Conservation (phyloP, 495 filamentous ascomycete species). For the Evansstolkia leycettana region DNA sequence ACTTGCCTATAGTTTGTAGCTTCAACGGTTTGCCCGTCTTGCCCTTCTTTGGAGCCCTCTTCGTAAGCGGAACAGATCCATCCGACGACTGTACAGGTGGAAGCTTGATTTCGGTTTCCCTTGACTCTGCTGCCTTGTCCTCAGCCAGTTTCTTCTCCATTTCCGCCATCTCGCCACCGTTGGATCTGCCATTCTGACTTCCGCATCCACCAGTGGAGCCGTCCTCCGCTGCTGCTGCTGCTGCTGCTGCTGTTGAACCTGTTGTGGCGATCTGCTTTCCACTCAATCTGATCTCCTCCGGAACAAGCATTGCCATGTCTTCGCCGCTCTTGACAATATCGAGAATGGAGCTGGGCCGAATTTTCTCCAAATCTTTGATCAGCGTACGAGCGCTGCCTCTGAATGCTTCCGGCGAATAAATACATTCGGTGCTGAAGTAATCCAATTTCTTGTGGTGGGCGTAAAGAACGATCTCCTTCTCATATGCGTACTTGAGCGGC, state of each 20-base stretch:
- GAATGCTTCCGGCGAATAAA: slow-evolving; percentile 98
- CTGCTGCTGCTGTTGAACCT: too few species aligned
- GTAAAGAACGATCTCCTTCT: slow-evolving; percentile 97
- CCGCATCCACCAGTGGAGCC: slow-evolving; percentile 56
- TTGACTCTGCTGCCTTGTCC: slow-evolving; percentile 49
- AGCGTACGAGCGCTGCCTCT: slow-evolving; percentile 79
- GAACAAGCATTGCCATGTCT: slow-evolving; percentile 85
- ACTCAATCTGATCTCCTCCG: slow-evolving; percentile 34
- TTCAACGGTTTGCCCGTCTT: slow-evolving; percentile 26
- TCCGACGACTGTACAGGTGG: slow-evolving; percentile 3
- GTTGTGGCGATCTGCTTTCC: slow-evolving; percentile 17
- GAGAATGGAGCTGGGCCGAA: slow-evolving; percentile 84
- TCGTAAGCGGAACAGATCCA: slow-evolving; percentile 4
- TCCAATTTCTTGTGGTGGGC: slow-evolving; percentile 92
- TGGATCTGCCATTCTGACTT: slow-evolving; percentile 53
- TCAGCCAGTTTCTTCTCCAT: slow-evolving; percentile 72
- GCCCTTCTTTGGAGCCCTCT: slow-evolving; percentile 7
- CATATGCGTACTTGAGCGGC: slow-evolving; percentile 94
- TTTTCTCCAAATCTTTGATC: slow-evolving; percentile 89
- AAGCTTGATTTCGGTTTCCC: slow-evolving; percentile 61
- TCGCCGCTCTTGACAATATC: slow-evolving; percentile 92
- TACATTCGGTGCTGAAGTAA: slow-evolving; percentile 97
- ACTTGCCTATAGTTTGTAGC: slow-evolving; percentile 70
- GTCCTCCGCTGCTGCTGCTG: slow-evolving; percentile 44
- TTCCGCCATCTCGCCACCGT: slow-evolving; percentile 78